These are phyloP conservation scores for Blastobotrys muscicola DNA, from an alignment of 805 yeast genomes.

Conservation along the genomic window DNA sequence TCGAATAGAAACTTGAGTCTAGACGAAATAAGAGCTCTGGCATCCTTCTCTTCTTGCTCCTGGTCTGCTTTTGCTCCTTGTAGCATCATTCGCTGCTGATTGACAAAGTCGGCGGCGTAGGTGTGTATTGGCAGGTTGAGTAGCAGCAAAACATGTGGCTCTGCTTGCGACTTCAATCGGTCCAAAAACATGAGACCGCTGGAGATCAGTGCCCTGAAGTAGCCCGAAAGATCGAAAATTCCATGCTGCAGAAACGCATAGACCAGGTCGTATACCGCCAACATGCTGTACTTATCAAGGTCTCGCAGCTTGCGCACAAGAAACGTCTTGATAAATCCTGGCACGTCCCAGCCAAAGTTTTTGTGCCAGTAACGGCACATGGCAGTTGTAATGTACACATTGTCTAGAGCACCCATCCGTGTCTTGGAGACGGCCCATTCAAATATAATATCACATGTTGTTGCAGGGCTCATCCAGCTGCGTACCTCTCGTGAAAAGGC, in stretches of 20 bases:
- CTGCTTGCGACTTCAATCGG: slow-evolving; percentile 29
- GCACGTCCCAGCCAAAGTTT: slow-evolving; percentile 16
- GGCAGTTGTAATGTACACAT: slow-evolving; percentile 17
- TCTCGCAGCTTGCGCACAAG: slow-evolving; percentile 11
- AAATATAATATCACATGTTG: slow-evolving; percentile 16
- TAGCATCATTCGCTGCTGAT: slow-evolving; percentile 10
- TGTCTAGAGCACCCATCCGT: slow-evolving; percentile 12
- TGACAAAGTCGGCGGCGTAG: slow-evolving; percentile 3
- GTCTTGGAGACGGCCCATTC: slow-evolving; percentile 21
- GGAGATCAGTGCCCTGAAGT: slow-evolving; percentile 72
- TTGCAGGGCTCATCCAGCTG: slow-evolving; percentile 6
- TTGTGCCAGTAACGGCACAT: slow-evolving; percentile 14
- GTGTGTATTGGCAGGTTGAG: slow-evolving; percentile 21
- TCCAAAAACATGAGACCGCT: slow-evolving; percentile 68
- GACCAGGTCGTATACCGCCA: slow-evolving; percentile 33
- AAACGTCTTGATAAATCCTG: slow-evolving; percentile 19
- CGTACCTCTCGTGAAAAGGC: slow-evolving; percentile 12
- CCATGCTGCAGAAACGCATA: slow-evolving; percentile 40
- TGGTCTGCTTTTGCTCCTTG: background rate
- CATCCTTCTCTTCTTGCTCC: slow-evolving; percentile 1
- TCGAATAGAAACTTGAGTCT: slow-evolving; percentile 4
- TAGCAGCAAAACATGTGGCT: slow-evolving; percentile 43
- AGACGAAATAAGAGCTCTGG: slow-evolving; percentile 1
- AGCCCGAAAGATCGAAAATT: slow-evolving; percentile 50
- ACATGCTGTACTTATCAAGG: slow-evolving; percentile 10